Base-by-base conservation (phyloP, 1,284 basidiomycete genomes). In the Microbotryum lychnidis-dioicae region DNA sequence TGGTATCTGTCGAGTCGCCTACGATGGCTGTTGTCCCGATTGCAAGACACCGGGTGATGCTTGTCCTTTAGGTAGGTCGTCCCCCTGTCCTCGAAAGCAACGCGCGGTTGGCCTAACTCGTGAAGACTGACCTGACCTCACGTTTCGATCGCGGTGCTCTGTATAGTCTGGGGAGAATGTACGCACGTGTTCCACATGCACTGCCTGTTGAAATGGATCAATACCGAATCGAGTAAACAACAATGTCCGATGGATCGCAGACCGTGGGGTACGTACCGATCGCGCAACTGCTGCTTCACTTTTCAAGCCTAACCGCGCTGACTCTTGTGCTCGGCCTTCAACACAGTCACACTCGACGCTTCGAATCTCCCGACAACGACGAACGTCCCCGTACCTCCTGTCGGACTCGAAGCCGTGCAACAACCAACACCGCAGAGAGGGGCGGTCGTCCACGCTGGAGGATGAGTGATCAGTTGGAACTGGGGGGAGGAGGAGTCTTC, bases 1-100 rank as follows among this genome's bases (percentile, higher is more conserved):
- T 75, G 92, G 92, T 7, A 96, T 96, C 67, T 96, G 92, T 76
- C 84, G 90, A 52, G 85, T 90, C 6, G 84, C 91, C 0, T 96
- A 86, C 71, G 92, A 97, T 74, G 88, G 87, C 0, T 92, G 89
- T 70, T 96, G 92, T 77, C 91, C 92, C 6, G 83, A 86, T 5
- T 97, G 92, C 77, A 93, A 91, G 76, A 83, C 92, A 71, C 92
- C 92, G 0, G 92, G 92, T n/a, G 92, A 96, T 69, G 91, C 93
- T 71, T 96, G 92, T 79, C 92, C 92, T 2, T 44, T 29, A 31
- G n/a, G 10, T 23, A 50, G 20, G 23, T 18, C 37, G 27, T 21
- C 29, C 29, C 1, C 25, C n/a, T 6, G 8, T 33, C 55, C 18
- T 58, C 31, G 9, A 16, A 27, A 31, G n/a, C 27, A n/a, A 23